Evolutionary conservation across 495 filamentous ascomycete genomes (phyloP), one percentile per base, ranked within the genome.

Genomic region (Parachaetomium inaequale): DNA sequence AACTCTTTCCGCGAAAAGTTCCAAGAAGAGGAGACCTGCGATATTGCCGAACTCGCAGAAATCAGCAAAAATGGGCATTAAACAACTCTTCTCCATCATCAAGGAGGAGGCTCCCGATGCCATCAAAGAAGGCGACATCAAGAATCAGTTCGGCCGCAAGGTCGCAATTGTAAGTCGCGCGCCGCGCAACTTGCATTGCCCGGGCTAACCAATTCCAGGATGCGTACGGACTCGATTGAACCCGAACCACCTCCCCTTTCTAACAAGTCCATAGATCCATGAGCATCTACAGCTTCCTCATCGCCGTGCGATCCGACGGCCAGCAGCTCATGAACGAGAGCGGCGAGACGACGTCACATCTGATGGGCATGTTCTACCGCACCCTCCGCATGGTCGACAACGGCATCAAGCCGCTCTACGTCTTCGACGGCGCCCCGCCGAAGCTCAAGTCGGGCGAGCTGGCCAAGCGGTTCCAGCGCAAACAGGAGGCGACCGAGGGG

Each of bases 301-400:
- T 98, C 68, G 95, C 95, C 17, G 94, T 98, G 42, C 92, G 94
- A 53, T 96, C 92, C 61, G 92, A 95, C 67, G 94, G 94, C 63
- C 90, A 98, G 74, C 92, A 96, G 75, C 85, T 98, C 61, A 98
- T 86, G 83, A 92, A 85, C 70, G 94, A 98, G 65, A 86, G 84
- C 43, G 94, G 94, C 66, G 92, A 97, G 65, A 98, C 94, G 1
- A 98, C 94, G 0, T 98, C 94, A 8, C 94, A 98, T 74, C 78
- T 98, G 21, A 96, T 98, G 93, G 94, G 94, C 66, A 92, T 98
- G 88, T 98, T 98, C 78, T 98, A 98, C 81, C 94, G 94, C 63
- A 98, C 94, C 1, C 83, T 98, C 2, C 91, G 94, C 68, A 97
- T 98, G 74, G 90, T 98, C 72, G 94, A 98, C 76, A 97, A 97